Percentiles rank a stretch among this genome's conserved stretches.
These are phyloP conservation scores for Cyanidium caldarium DNA, from an alignment of 23 red algal species.

Conservation along the genomic window DNA sequence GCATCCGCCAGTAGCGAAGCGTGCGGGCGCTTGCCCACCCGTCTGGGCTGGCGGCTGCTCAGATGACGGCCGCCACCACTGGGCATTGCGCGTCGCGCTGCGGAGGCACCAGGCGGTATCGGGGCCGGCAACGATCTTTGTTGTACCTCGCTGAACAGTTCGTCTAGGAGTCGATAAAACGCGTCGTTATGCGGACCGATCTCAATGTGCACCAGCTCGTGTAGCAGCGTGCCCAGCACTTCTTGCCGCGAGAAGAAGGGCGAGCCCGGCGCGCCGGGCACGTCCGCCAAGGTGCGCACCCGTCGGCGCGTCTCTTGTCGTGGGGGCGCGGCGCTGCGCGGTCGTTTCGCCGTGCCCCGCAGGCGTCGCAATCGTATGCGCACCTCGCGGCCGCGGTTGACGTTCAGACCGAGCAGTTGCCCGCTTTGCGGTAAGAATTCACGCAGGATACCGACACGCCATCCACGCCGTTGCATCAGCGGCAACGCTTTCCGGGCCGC, in stretches of 20 bases:
- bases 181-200: constrained; percentile 26
- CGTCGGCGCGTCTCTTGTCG: background rate
- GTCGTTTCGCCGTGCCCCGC: background rate
- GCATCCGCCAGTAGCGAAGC: too few species aligned
- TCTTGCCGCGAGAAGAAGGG: constrained; percentile 30
- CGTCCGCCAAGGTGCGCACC: background rate
- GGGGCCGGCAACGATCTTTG: too few species aligned
- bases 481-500: background rate
- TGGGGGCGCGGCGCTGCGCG: background rate
- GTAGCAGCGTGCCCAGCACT: constrained; percentile 58
- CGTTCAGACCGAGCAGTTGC: constrained; percentile 8
- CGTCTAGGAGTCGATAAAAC: constrained; percentile 38
- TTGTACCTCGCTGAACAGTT: constrained; percentile 13
- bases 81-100: too few species aligned
- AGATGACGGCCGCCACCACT: too few species aligned
- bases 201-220: constrained; percentile 62
- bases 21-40: too few species aligned
- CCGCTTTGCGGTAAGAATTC: constrained; percentile 6
- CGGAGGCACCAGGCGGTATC: too few species aligned
- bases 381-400: constrained; percentile 2
- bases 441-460: constrained; percentile 6
- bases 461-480: constrained; percentile 5
- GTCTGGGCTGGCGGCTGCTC: too few species aligned
- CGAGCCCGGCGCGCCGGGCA: background rate
- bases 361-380: background rate